Percentiles rank a stretch among this genome's conserved stretches.
Conservation (phyloP, 2,329 filamentous ascomycete genomes). For the Xylariaceae sp. region DNA sequence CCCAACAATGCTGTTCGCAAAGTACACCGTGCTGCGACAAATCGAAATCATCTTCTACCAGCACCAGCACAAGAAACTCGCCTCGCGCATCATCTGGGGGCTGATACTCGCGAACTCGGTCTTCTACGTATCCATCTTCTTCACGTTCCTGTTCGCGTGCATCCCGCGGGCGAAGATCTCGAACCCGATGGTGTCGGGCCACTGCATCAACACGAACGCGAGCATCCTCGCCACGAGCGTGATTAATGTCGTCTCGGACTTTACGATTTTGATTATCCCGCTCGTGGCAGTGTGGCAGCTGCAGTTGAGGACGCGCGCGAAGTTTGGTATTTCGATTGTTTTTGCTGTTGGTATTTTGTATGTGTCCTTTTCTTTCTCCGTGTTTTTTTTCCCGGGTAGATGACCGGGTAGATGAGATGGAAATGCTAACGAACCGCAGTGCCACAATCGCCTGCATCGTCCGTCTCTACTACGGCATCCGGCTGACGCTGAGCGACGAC, state of each 20-base stretch:
- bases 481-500: conserved; percentile 3
- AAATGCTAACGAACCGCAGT: background rate
- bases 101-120: conserved; percentile 10
- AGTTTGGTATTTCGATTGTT: conserved; percentile 1
- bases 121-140: conserved; percentile 9
- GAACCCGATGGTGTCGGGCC: conserved; percentile 5
- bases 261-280: conserved; percentile 10
- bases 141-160: conserved; percentile 10
- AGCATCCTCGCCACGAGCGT: conserved; percentile 7
- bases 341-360: conserved; percentile 14
- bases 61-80: conserved; percentile 6
- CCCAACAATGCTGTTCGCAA: conserved; percentile 9
- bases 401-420: background rate
- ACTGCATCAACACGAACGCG: conserved; percentile 7
- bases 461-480: conserved; percentile 8
- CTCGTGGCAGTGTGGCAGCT: conserved; percentile 9
- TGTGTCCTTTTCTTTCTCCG: too few relatives aligned
- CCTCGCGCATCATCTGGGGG: conserved; percentile 2
- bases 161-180: conserved; percentile 11
- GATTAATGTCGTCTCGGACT: conserved; percentile 12
- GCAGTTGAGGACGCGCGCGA: background rate
- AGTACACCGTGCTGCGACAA: conserved; percentile 11
- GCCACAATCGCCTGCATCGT: conserved; percentile 9
- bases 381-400: background rate
- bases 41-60: conserved; percentile 13